Conservation (phyloP, 257 asterid species). For the Rauvolfia tetraphylla region DNA sequence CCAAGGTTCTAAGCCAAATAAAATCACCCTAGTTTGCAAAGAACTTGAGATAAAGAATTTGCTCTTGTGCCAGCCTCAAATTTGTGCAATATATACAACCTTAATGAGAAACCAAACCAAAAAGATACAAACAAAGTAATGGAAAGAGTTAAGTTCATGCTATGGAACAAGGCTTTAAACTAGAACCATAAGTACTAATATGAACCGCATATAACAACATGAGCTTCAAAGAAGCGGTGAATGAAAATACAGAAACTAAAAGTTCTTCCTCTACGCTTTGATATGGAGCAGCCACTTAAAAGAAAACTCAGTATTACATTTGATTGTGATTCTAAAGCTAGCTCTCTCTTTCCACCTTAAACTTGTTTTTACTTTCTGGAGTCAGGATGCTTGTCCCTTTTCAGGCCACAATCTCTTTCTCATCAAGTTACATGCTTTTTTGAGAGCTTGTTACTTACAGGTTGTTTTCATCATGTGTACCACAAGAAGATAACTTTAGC, state of each 20-base stretch:
- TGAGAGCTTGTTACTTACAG: not conserved
- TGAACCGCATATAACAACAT: not conserved
- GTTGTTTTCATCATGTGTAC: not conserved
- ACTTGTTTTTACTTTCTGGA: not conserved
- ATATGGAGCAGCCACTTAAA: not conserved
- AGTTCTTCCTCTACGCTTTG: not conserved
- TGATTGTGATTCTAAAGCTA: not conserved
- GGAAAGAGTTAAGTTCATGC: not conserved
- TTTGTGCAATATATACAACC: not conserved
- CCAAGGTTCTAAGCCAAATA: not conserved
- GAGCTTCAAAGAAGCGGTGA: not conserved
- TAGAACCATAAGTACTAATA: not conserved
- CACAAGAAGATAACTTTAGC: not conserved
- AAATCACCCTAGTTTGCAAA: not conserved
- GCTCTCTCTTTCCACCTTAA: not conserved
- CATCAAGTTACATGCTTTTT: not conserved
- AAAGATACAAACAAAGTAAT: not conserved
- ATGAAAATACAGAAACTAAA: not conserved
- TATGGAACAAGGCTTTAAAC: not conserved
- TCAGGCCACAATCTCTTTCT: not conserved
- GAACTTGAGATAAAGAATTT: not conserved
- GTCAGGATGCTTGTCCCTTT: not conserved
- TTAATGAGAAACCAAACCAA: not conserved
- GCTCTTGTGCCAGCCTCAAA: not conserved
- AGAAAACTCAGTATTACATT: not conserved